phyloP scores from a whole-genome alignment of 306 rosid genomes.

The Inga leiocalycina region DNA sequence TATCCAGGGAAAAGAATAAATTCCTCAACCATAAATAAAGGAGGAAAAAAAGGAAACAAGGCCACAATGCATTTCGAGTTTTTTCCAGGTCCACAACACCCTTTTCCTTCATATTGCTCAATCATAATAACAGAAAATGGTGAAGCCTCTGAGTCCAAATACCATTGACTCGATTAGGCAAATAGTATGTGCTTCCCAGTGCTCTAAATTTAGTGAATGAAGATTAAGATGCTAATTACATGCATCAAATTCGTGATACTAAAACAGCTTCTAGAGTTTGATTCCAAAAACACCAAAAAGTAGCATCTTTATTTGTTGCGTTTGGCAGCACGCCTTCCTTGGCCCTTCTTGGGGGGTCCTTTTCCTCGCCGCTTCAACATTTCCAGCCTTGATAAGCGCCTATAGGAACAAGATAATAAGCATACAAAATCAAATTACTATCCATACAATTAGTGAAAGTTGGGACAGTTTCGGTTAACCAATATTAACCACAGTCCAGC shows the following conservation, averaged over 20 bases:
- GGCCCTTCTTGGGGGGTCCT: slow-evolving; percentile 77
- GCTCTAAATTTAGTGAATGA: background rate
- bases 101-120: background rate
- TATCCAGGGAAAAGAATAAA: background rate
- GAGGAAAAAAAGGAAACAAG: background rate
- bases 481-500: background rate
- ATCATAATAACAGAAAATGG: background rate
- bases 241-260: background rate
- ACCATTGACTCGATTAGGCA: background rate
- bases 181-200: background rate
- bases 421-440: background rate
- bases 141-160: background rate
- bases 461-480: background rate
- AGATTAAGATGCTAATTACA: background rate
- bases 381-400: slow-evolving; percentile 69
- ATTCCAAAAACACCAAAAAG: background rate
- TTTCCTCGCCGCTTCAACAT: slow-evolving; percentile 79
- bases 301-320: slow-evolving; percentile 47
- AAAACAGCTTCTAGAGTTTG: slow-evolving; percentile 6
- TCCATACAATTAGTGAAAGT: background rate
- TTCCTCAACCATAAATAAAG: background rate
- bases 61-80: background rate
- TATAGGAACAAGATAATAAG: slow-evolving; percentile 20
- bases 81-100: background rate
- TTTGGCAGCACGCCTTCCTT: slow-evolving; percentile 67